Evolutionary conservation across 179 eudicot species (phyloP).

Genomic region (Amaranthus tricolor): DNA sequence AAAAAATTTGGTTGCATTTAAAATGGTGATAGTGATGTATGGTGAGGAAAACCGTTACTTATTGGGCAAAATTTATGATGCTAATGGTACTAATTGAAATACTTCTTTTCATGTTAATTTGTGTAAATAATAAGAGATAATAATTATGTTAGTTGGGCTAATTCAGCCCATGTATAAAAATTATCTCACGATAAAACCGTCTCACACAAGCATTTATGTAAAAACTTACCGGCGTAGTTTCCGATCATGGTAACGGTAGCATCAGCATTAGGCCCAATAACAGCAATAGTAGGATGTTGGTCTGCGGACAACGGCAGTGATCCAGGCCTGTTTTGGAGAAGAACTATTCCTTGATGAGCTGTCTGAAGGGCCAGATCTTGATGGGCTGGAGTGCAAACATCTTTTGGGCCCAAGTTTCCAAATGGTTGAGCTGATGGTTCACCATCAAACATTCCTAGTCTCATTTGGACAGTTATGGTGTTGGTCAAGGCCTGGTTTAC

Average conservation of each 20-base stretch:
- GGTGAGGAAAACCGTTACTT: too few species aligned
- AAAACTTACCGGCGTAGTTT: conserved; percentile 74
- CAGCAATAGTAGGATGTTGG: conserved; percentile 61
- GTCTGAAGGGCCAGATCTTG: conserved; percentile 85
- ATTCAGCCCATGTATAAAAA: too few species aligned
- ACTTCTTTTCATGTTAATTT: too few species aligned
- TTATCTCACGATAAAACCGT: background rate
- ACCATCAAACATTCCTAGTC: conserved; percentile 94
- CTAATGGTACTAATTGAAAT: too few species aligned
- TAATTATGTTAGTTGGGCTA: too few species aligned
- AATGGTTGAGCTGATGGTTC: conserved; percentile 62
- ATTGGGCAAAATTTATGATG: too few species aligned
- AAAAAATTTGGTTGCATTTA: too few species aligned
- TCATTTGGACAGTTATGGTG: conserved; percentile 71
- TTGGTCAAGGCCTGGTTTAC: conserved; percentile 69
- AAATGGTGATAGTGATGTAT: too few species aligned
- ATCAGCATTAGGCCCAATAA: conserved; percentile 96
- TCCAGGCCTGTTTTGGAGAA: conserved; percentile 52
- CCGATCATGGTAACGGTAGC: conserved; percentile 91
- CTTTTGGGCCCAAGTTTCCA: conserved; percentile 63
- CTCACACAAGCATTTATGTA: background rate
- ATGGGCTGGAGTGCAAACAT: conserved; percentile 75
- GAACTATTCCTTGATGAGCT: conserved; percentile 85
- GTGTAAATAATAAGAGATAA: too few species aligned
- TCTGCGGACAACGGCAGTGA: conserved; percentile 58